Conservation (phyloP, 2,329 filamentous ascomycete genomes). For the Colletotrichum chrysophilum region DNA sequence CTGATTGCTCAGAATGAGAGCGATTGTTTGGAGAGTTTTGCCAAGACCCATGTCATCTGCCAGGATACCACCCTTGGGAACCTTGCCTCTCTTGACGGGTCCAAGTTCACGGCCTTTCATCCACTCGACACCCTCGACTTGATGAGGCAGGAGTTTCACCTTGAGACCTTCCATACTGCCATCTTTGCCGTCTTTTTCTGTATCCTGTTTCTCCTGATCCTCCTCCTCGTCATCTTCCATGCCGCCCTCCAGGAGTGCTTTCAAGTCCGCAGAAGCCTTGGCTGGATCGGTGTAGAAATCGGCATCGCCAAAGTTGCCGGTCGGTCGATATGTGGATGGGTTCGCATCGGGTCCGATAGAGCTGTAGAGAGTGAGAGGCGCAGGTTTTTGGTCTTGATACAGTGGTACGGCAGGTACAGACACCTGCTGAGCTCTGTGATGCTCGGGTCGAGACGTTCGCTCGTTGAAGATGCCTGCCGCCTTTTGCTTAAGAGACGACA, state of each 20-base stretch:
- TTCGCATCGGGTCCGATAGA: constrained; percentile 38
- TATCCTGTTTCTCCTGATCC: constrained; percentile 41
- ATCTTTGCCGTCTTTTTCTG: constrained; percentile 43
- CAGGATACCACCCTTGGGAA: constrained; percentile 92
- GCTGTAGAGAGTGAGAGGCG: constrained; percentile 53
- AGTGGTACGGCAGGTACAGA: constrained; percentile 52
- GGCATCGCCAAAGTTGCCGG: constrained; percentile 40
- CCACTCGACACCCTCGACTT: constrained; percentile 93
- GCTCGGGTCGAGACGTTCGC: constrained; percentile 60
- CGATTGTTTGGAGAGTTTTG: constrained; percentile 94
- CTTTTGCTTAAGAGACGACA: constrained; percentile 59
- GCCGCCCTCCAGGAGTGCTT: constrained; percentile 81
- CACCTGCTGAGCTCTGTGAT: constrained; percentile 57
- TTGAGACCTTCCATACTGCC: constrained; percentile 76
- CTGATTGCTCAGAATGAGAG: constrained; percentile 83
- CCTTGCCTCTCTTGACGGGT: constrained; percentile 77
- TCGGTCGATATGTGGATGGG: constrained; percentile 35
- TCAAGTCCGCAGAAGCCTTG: constrained; percentile 78
- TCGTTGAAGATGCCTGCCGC: constrained; percentile 59
- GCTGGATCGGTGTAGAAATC: constrained; percentile 71
- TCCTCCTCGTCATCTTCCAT: constrained; percentile 78
- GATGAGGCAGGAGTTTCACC: constrained; percentile 89
- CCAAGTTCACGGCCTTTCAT: constrained; percentile 94
- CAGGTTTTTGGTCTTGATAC: constrained; percentile 51
- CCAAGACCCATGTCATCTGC: constrained; percentile 98